A percentile compares a stretch with the other conserved stretches of the same genome.
phyloP scores from a whole-genome alignment of 345 rosid species.

The Noccaea caerulescens region DNA sequence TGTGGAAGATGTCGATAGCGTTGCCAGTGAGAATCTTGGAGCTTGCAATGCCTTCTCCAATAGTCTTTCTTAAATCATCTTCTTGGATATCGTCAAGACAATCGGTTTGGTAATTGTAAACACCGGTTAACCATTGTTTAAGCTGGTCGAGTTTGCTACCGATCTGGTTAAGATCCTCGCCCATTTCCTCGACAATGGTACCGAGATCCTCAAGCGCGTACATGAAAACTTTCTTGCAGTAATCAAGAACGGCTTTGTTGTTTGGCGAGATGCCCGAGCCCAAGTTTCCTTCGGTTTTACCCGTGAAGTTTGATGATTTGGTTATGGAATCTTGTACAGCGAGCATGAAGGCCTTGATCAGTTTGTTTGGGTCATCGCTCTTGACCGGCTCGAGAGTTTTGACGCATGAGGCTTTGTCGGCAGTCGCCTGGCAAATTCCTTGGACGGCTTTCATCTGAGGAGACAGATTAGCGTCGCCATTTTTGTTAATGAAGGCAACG shows the following conservation, averaged over 20 bases:
- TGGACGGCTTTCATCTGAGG: constrained; percentile 51
- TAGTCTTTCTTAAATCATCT: constrained; percentile 36
- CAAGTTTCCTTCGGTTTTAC: constrained; percentile 41
- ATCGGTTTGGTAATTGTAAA: constrained; percentile 57
- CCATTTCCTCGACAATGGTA: constrained; percentile 46
- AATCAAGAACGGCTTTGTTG: constrained; percentile 49
- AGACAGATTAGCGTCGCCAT: constrained; percentile 16
- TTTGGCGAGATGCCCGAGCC: constrained; percentile 43
- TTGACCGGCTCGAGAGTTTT: constrained; percentile 51
- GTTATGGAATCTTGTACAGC: constrained; percentile 46
- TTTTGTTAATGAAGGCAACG: constrained; percentile 41
- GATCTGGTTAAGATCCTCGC: constrained; percentile 42
- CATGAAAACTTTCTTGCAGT: constrained; percentile 46
- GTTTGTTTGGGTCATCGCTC: constrained; percentile 59
- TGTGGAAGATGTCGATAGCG: constrained; percentile 58
- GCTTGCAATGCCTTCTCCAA: constrained; percentile 40
- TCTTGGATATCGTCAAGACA: constrained; percentile 61
- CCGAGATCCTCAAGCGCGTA: constrained; percentile 45
- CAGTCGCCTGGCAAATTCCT: constrained; percentile 51
- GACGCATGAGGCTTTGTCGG: constrained; percentile 62
- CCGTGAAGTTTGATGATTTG: constrained; percentile 49
- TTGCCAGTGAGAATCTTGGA: constrained; percentile 54
- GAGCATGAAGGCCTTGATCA: constrained; percentile 47
- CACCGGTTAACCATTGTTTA: constrained; percentile 61
- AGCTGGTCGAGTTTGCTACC: constrained; percentile 46